Evolutionary conservation across 805 yeast genomes (phyloP).

Genomic region (Wickerhamiella siamensis): DNA sequence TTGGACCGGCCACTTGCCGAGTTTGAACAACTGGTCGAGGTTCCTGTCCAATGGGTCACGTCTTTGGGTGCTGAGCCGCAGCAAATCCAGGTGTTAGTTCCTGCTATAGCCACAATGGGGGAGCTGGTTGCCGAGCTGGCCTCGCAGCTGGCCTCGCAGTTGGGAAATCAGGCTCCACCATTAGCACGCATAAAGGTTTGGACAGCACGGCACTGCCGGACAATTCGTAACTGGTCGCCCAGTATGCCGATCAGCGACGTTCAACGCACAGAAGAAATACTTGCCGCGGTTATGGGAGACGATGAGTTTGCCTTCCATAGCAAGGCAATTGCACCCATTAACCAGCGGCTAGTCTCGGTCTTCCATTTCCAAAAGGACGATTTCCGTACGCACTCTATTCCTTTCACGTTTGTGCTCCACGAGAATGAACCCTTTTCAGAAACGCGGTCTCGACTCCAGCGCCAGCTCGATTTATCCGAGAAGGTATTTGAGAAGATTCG

Average conservation of each 20-base stretch:
- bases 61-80: constrained; percentile 21
- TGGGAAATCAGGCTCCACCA: too few species aligned
- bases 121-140: background rate
- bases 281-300: constrained; percentile 25
- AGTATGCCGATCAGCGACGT: background rate
- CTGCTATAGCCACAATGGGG: constrained; percentile 42
- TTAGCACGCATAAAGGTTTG: constrained; percentile 22
- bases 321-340: constrained; percentile 5
- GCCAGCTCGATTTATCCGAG: constrained; percentile 58
- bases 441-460: constrained; percentile 54
- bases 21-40: constrained; percentile 56
- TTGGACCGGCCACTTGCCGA: constrained; percentile 62
- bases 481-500: constrained; percentile 67
- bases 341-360: constrained; percentile 36
- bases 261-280: constrained; percentile 37
- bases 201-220: constrained; percentile 17
- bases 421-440: constrained; percentile 51
- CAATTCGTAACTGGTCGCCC: constrained; percentile 5
- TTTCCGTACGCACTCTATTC: constrained; percentile 47
- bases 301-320: constrained; percentile 3
- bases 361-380: constrained; percentile 58
- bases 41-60: constrained; percentile 59
- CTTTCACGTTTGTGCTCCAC: constrained; percentile 47
- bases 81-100: constrained; percentile 10
- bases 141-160: constrained; percentile 8